phyloP scores from a whole-genome alignment of 495 filamentous ascomycete genomes.

The Annulohypoxylon nitens region DNA sequence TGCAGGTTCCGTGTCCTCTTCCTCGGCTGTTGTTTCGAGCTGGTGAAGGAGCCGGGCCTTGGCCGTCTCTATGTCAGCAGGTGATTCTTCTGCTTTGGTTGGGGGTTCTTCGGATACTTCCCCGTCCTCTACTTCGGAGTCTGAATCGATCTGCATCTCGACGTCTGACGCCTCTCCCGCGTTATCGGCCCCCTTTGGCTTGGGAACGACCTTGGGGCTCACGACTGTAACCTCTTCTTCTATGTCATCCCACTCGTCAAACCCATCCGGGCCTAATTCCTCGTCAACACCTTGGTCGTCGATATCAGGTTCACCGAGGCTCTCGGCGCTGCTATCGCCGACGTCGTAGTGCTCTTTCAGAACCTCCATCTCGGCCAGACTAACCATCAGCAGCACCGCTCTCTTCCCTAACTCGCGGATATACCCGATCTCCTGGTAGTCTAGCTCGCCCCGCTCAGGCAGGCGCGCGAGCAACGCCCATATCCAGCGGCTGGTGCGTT shows the following conservation, averaged over 20 bases:
- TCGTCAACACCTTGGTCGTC: constrained; percentile 45
- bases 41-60: constrained; percentile 69
- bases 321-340: constrained; percentile 47
- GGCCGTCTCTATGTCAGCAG: constrained; percentile 67
- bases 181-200: constrained; percentile 6
- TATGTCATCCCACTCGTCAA: constrained; percentile 36
- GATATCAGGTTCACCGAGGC: constrained; percentile 45
- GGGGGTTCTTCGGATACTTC: constrained; percentile 56
- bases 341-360: constrained; percentile 55
- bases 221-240: constrained; percentile 17
- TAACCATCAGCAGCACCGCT: constrained; percentile 65
- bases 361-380: constrained; percentile 63
- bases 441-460: constrained; percentile 68
- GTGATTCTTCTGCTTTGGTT: constrained; percentile 46
- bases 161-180: constrained; percentile 45
- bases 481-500: constrained; percentile 68
- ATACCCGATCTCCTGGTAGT: constrained; percentile 67
- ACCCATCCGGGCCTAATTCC: constrained; percentile 40
- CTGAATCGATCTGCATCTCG: constrained; percentile 57
- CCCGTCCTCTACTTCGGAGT: constrained; percentile 51
- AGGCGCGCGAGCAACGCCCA: constrained; percentile 73
- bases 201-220: neutral
- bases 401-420: constrained; percentile 72
- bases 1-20: constrained; percentile 21
- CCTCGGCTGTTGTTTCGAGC: constrained; percentile 47